Evolutionary conservation across 2,329 filamentous ascomycete species (phyloP).

Genomic region (Alternaria metachromatica): DNA sequence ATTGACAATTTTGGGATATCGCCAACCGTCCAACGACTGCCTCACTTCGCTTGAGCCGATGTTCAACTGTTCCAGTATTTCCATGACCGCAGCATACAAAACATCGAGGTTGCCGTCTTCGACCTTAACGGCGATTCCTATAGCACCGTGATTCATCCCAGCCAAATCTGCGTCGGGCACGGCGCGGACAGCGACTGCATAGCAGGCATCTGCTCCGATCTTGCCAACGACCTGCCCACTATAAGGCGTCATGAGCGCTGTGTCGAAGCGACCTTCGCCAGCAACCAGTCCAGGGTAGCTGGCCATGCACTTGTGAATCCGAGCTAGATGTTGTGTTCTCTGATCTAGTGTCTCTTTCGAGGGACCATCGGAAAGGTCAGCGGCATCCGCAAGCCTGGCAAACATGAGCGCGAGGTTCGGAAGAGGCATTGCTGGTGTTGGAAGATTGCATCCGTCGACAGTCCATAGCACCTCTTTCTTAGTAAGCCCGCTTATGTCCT

Average conservation of each 20-base stretch:
- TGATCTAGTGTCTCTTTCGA: background rate
- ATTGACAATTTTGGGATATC: background rate
- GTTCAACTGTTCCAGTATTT: conserved; percentile 54
- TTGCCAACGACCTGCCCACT: conserved; percentile 54
- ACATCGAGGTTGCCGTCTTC: conserved; percentile 57
- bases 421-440: background rate
- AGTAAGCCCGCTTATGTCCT: conserved; percentile 17
- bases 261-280: conserved; percentile 58
- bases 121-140: conserved; percentile 58
- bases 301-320: conserved; percentile 46
- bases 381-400: background rate
- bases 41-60: conserved; percentile 42
- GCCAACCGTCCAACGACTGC: background rate
- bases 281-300: conserved; percentile 54
- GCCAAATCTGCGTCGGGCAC: conserved; percentile 28
- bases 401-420: background rate
- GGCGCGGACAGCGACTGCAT: conserved; percentile 50
- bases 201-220: conserved; percentile 59
- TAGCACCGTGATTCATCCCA: background rate
- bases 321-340: background rate
- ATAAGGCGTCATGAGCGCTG: conserved; percentile 52
- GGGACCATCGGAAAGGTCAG: background rate
- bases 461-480: background rate
- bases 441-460: background rate
- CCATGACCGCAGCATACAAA: conserved; percentile 53